Base-by-base conservation (phyloP, 2,329 filamentous ascomycete species). In the Cladosporium oxysporum region DNA sequence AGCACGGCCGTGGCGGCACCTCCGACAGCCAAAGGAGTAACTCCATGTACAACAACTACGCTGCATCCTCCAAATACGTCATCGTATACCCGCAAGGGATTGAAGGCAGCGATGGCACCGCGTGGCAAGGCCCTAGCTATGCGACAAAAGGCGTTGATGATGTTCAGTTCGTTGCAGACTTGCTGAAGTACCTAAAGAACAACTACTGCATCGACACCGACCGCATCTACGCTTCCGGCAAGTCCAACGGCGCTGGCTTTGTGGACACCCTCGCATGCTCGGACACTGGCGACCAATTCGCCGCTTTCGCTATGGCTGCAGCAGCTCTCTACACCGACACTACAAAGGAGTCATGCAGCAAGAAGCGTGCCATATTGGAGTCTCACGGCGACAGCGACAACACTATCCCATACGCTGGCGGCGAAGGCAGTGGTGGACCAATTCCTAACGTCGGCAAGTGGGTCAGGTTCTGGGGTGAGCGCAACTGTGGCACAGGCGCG, bases 191-290 rank as follows among this genome's bases (percentile, higher is more conserved):
- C 33, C 69, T 84, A 12, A 71, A 77, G 62, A 66, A 72, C 11
- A 71, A 71, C 4, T 82, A 81, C 71, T 85, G 83, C 71, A 77
- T 85, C 67, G 80, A 84, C 66, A 67, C 73, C 1, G 69, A 71
- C 5, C 78, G 78, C 10, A 75, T 85, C 52, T 85, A 83, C 67
- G 79, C 79, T 14, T 77, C 78, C 1, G 83, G 82, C 55, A 86
- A 87, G 69, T 86, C 79, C 69, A 86, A 87, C 58, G 85, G 84
- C 6, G 86, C 83, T 1, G 85, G 81, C 12, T 75, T 76, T 41
- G 80, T 80, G 3, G 79, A 79, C 26, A 70, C 79, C 1, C 80
- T 85, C 8, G 83, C 84, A 3, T 86, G 83, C 72, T 73, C 70
- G 7, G 66, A 73, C 50, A 76, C 82, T 35, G 70, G 78, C 2